Conservation (phyloP, 2,329 filamentous ascomycete species). For the Fusarium paranaense region DNA sequence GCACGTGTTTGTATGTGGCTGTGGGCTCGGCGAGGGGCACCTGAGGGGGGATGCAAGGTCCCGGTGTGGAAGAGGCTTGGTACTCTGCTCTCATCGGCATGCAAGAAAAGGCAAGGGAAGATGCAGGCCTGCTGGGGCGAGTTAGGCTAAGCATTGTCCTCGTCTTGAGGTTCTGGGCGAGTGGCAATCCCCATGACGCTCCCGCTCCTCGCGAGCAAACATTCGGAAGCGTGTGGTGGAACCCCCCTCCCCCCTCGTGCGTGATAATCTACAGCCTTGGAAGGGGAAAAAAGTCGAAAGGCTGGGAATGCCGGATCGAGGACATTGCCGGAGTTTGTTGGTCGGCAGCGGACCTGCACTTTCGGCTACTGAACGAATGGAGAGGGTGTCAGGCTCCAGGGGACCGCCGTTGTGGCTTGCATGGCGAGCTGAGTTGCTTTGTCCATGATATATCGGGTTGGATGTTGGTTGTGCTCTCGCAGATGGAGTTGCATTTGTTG, state of each 20-base stretch:
- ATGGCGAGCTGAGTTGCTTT: slow-evolving; percentile 1
- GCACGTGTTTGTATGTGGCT: slow-evolving; percentile 12
- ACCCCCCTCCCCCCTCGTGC: background rate
- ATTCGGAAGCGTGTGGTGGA: slow-evolving; percentile 2
- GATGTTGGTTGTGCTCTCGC: background rate
- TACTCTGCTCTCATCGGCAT: background rate
- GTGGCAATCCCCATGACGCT: background rate
- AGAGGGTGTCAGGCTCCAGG: slow-evolving; percentile 26
- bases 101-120: background rate
- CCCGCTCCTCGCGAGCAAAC: background rate
- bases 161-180: background rate
- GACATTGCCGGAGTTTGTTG: slow-evolving; percentile 22
- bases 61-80: background rate
- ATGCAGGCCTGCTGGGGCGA: background rate
- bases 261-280: slow-evolving; percentile 3
- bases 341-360: slow-evolving; percentile 21
- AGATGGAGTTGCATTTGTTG: slow-evolving; percentile 4
- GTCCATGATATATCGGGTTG: background rate
- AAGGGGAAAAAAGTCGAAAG: background rate
- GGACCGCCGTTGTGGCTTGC: slow-evolving; percentile 30
- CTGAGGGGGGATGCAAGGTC: slow-evolving; percentile 3
- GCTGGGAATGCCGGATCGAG: slow-evolving; percentile 4
- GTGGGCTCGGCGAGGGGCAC: background rate
- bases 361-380: slow-evolving; percentile 30
- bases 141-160: slow-evolving; percentile 7